Evolutionary conservation across 192 early-diverging fungal species (phyloP).

Genomic region (Pecoramyces ruminantium): DNA sequence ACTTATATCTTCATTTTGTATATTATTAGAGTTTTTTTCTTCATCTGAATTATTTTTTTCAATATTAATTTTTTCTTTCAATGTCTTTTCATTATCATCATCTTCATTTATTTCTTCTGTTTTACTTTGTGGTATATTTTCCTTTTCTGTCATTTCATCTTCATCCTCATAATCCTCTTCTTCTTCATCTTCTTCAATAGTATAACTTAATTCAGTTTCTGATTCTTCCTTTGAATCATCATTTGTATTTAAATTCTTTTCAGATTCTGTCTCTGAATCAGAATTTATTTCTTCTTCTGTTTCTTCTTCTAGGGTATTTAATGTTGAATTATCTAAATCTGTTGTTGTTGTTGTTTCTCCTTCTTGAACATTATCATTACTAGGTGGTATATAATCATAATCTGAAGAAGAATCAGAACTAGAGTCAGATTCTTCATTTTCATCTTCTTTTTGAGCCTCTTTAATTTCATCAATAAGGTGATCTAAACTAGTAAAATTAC

Average conservation of each 20-base stretch:
- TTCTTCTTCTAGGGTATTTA: neutral
- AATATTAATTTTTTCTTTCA: no score
- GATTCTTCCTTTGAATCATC: no score
- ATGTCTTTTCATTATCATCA: no score
- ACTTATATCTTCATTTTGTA: no score
- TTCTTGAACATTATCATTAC: neutral
- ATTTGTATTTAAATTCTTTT: no score
- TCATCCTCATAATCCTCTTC: neutral
- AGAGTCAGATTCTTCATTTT: neutral
- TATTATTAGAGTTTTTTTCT: no score
- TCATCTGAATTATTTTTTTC: no score
- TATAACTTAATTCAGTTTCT: no score
- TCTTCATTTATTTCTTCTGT: neutral
- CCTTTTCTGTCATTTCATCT: neutral
- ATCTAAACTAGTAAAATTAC: neutral
- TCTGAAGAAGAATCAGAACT: neutral
- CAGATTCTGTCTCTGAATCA: neutral
- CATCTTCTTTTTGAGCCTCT: neutral
- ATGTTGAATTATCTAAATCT: neutral
- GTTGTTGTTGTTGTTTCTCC: neutral
- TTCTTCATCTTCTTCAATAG: no score
- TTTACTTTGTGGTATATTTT: neutral
- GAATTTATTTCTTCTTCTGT: neutral
- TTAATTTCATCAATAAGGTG: neutral
- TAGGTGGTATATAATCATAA: neutral